Evolutionary conservation across 257 asterid genomes (phyloP).

Genomic region (Verbena officinalis): DNA sequence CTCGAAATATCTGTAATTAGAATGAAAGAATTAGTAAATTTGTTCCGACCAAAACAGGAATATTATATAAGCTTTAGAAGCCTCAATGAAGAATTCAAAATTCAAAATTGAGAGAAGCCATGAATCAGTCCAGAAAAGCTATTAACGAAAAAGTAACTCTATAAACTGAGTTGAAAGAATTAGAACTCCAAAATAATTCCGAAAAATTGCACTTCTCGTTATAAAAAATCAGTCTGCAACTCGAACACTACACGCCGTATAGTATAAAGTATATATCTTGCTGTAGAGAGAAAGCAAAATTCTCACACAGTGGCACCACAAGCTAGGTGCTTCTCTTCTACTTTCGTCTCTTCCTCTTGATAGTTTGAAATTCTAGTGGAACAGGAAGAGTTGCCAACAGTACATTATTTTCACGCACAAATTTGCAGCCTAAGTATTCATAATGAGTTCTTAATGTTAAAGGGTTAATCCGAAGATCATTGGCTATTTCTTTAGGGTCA

Average conservation of each 20-base stretch:
- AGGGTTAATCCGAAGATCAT: conserved; percentile 65
- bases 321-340: background rate
- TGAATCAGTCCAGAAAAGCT: background rate
- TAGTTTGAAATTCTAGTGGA: conserved; percentile 59
- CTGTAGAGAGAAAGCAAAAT: background rate
- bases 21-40: too few relatives aligned
- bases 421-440: conserved; percentile 79
- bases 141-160: background rate
- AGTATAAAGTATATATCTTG: background rate
- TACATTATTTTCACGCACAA: conserved; percentile 45
- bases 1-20: too few relatives aligned
- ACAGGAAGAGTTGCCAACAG: conserved; percentile 64
- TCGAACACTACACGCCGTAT: too few relatives aligned
- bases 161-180: background rate
- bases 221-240: background rate
- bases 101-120: too few relatives aligned
- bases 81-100: too few relatives aligned
- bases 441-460: conserved; percentile 47
- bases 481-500: conserved; percentile 69
- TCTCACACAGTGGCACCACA: background rate
- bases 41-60: too few relatives aligned
- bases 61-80: too few relatives aligned
- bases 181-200: background rate
- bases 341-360: conserved; percentile 49
- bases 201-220: background rate